Evolutionary conservation across 1,139 yeast species (phyloP).

Genomic region (Zygotorulaspora mrakii): DNA sequence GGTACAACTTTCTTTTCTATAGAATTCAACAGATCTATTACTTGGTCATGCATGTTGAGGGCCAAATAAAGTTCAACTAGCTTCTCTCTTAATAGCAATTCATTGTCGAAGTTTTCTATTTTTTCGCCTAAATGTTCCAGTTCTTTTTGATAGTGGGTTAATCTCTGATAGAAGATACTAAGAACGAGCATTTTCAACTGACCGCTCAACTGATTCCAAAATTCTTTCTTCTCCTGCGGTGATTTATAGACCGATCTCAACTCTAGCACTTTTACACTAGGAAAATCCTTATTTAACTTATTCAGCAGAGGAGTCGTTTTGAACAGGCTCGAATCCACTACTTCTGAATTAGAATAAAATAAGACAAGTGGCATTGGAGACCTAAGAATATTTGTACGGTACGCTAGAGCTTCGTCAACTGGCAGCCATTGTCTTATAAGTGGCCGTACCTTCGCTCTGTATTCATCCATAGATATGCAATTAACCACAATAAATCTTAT

Average conservation of each 20-base stretch:
- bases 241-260: conserved; percentile 36
- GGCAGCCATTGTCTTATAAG: conserved; percentile 80
- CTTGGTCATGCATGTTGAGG: conserved; percentile 30
- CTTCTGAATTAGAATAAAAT: conserved; percentile 32
- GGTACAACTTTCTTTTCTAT: conserved; percentile 17
- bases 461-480: conserved; percentile 64
- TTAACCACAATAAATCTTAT: conserved; percentile 66
- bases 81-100: conserved; percentile 25
- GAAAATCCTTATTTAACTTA: conserved; percentile 35
- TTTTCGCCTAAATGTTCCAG: conserved; percentile 4
- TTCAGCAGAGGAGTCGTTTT: conserved; percentile 33
- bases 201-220: conserved; percentile 30
- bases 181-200: conserved; percentile 25
- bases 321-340: conserved; percentile 33
- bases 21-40: conserved; percentile 20
- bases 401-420: conserved; percentile 45
- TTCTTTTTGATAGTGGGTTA: conserved; percentile 15
- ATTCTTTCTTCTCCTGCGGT: conserved; percentile 29
- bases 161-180: conserved; percentile 28
- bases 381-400: conserved; percentile 29
- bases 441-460: conserved; percentile 76
- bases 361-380: conserved; percentile 29
- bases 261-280: conserved; percentile 28
- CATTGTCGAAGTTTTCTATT: conserved; percentile 9
- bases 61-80: conserved; percentile 26